Base-by-base conservation (phyloP, 176 grass and related monocot genomes). In the Triticum dicoccoides region DNA sequence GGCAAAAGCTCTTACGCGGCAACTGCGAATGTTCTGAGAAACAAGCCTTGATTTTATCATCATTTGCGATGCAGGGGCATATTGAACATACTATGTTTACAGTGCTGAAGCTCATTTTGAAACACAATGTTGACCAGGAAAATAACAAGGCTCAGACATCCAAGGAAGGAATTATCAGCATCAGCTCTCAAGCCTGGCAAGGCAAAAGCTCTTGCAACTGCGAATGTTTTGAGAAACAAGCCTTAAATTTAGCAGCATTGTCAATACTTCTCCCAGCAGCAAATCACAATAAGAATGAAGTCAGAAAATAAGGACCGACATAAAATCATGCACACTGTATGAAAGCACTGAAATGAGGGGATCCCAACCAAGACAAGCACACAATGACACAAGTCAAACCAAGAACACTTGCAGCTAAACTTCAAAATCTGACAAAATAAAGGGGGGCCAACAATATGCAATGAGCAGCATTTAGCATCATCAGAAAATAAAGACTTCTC, bases 401-500 rank as follows among this genome's bases (percentile, higher is more conserved):
- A 5, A 58, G 17, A 56, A 51, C 12, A 49, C 13, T 51, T 51
- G 52, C 52, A 56, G 52, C 52, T 56, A 20, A 58, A 58, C 52
- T 58, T 20, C 52, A 58, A 58, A 58, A 58, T 58, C 5, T 20
- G 52, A 58, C 52, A 67, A 33, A 15, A 6, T 32, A 11, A 17
- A 33, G 5, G 14, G 14, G 6, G 14, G 12, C 47, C 13, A 49
- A 11, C 25, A 4, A 24, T 23, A 25, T 27, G 64, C 10, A 25
- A 5, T 0, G 18, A 27, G 33, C 4, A 21, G 8, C 45, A 0
- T 11, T 2, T 14, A 85, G 84, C 61, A 76, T 78, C 93, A 98
- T 98, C 95, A 95, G 95, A 86, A 78, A 35, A 81, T 47, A 93
- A 82, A 78, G 65, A 10, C 80, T 91, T 98, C 96, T 89, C 91